Evolutionary conservation across 1,284 basidiomycete species (phyloP), one percentile per base, ranked within the genome.

Genomic region (Gymnopus androsaceus): DNA sequence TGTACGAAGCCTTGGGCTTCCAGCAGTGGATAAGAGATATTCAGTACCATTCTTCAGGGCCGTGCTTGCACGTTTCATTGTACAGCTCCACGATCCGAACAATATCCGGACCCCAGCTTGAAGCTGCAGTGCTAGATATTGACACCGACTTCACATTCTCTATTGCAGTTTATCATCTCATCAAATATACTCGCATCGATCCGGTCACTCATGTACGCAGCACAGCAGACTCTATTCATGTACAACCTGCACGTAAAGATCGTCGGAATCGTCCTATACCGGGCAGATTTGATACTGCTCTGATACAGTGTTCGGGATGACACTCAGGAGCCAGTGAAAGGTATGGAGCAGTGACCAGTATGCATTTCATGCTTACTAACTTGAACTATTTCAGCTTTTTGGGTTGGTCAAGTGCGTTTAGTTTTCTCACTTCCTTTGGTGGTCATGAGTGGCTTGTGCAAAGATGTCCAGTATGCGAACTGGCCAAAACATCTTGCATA

Each of bases 11-110:
- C 58, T 70, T 7, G 51, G 48, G 6, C 34, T 17, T 0, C 4
- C 17, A 19, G 38, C 11, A 5, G 17, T 15, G 15, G 37, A 14
- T 7, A 17, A 41, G 25, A 40, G 58, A 7, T 72, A 73, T 48
- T 65, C 68, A 1, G 69, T 68, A 2, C 40, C 34, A 0, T 55
- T 56, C 31, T 67, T 75, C 37, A 57, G 51, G 7, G 63, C 66
- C 23, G 69, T 67, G 1, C 63, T 72, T n/a, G 61, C 65, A 1
- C 60, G 61, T 1, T 72, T 63, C 42, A 53, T 69, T 12, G 61
- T 65, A 2, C 38, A 51, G 4, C 49, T 57, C 28, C 56, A 56
- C 6, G 25, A 63, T 28, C 63, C 65, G 0, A n/a, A n/a, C 40
- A 3, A 28, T 59, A 2, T 48, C 56, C 0, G 30, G 23, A 1